Conservation (phyloP, 129 eudicot species). For the Tanacetum coccineum region DNA sequence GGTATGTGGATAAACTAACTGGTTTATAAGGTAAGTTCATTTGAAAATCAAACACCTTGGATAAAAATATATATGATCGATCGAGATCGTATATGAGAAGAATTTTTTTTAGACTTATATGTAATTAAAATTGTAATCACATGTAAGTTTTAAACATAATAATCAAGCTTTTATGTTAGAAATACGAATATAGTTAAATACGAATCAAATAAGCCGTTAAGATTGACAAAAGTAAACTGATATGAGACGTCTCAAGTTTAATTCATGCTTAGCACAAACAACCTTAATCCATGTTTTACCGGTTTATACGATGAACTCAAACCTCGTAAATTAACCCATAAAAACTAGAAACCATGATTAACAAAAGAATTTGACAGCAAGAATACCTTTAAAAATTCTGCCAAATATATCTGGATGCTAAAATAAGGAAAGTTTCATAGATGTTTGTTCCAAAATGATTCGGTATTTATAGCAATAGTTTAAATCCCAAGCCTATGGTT, state of each 20-base stretch:
- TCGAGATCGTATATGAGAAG: too few species aligned
- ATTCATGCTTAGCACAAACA: too few species aligned
- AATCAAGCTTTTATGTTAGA: not conserved
- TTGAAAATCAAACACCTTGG: too few species aligned
- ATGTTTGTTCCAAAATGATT: not conserved
- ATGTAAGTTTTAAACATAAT: not conserved
- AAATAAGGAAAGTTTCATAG: not conserved
- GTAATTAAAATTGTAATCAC: too few species aligned
- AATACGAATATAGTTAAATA: not conserved
- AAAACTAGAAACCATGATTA: not conserved
- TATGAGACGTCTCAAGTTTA: too few species aligned
- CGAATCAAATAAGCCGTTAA: slow-evolving; percentile 6
- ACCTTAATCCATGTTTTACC: too few species aligned
- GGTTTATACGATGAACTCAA: too few species aligned
- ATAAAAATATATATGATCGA: too few species aligned
- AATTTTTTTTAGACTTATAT: too few species aligned
- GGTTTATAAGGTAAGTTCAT: too few species aligned
- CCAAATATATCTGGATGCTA: slow-evolving; percentile 9
- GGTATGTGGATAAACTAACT: not conserved
- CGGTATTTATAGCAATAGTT: slow-evolving; percentile 15
- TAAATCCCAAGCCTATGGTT: not conserved
- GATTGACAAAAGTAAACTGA: too few species aligned
- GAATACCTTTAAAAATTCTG: slow-evolving; percentile 18
- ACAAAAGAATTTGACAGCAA: not conserved
- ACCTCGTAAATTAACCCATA: not conserved